phyloP scores from a whole-genome alignment of 345 rosid species.

The Gossypium arboreum region DNA sequence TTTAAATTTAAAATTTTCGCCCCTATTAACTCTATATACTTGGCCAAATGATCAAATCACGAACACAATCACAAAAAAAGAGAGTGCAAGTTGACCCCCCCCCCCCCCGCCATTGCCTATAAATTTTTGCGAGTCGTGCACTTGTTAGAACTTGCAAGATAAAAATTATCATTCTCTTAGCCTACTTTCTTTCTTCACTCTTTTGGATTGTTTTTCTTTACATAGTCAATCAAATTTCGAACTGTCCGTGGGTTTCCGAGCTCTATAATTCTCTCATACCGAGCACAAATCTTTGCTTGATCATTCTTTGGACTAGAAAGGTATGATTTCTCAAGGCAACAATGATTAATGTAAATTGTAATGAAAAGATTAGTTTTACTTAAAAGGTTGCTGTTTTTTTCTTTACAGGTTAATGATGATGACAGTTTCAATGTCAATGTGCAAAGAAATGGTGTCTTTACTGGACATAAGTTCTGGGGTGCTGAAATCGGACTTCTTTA shows the following conservation, averaged over 20 bases:
- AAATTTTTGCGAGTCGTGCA: neutral
- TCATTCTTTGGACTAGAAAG: neutral
- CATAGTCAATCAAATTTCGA: neutral
- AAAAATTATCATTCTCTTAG: neutral
- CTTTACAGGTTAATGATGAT: conserved; percentile 12
- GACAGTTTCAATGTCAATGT: conserved; percentile 21
- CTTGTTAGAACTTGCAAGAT: neutral
- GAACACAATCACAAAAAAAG: neutral
- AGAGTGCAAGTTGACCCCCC: conserved; percentile 2
- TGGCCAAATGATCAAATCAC: neutral
- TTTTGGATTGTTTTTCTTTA: neutral
- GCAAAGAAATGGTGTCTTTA: conserved; percentile 15
- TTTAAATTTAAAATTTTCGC: no score
- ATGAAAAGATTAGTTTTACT: neutral
- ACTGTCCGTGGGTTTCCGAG: neutral
- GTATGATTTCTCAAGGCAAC: neutral
- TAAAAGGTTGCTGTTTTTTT: neutral
- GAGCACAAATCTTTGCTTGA: no score
- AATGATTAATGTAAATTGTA: neutral
- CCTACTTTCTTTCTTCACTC: neutral
- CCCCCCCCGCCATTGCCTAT: neutral
- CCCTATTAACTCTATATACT: neutral
- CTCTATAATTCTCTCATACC: no score
- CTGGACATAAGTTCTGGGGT: conserved; percentile 19
- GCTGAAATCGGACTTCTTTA: conserved; percentile 20